Conservation (phyloP, 768 basidiomycete species). For the Cytidiella melzeri region DNA sequence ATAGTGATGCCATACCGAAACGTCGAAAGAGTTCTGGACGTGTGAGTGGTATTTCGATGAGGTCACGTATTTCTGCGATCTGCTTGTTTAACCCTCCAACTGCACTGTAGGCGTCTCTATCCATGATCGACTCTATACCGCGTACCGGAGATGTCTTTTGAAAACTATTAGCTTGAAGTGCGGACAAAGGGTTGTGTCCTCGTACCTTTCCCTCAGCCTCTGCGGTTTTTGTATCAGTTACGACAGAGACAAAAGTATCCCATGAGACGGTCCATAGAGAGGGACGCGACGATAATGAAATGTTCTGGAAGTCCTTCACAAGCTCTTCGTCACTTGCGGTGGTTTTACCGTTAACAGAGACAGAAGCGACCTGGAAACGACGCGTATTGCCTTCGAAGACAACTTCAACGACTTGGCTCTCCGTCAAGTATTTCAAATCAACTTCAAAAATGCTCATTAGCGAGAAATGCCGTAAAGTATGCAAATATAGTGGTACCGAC, state of each 20-base stretch:
- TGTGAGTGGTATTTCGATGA: constrained; percentile 81
- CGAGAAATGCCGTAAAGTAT: constrained; percentile 5
- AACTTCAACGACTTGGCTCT: constrained; percentile 55
- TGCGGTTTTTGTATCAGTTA: constrained; percentile 21
- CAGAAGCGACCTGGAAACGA: constrained; percentile 48
- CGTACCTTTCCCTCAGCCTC: constrained; percentile 15
- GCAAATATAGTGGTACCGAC: too few species aligned
- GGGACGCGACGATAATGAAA: constrained; percentile 37
- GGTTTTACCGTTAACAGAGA: constrained; percentile 28
- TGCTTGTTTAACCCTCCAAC: constrained; percentile 89
- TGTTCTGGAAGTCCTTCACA: constrained; percentile 33
- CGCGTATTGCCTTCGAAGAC: constrained; percentile 55
- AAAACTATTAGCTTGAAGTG: background rate
- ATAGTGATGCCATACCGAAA: constrained; percentile 45
- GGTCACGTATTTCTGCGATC: constrained; percentile 77
- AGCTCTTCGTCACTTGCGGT: constrained; percentile 26
- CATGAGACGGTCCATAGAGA: constrained; percentile 60
- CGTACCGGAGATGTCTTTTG: background rate
- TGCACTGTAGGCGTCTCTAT: constrained; percentile 60
- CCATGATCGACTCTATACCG: constrained; percentile 5
- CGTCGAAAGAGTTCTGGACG: constrained; percentile 76
- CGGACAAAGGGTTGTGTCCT: background rate
- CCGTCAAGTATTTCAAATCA: constrained; percentile 62
- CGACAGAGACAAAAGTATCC: constrained; percentile 54
- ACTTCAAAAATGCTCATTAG: too few species aligned